phyloP scores from a whole-genome alignment of 2,329 filamentous ascomycete genomes.

The Ceratocystis ficicola region DNA sequence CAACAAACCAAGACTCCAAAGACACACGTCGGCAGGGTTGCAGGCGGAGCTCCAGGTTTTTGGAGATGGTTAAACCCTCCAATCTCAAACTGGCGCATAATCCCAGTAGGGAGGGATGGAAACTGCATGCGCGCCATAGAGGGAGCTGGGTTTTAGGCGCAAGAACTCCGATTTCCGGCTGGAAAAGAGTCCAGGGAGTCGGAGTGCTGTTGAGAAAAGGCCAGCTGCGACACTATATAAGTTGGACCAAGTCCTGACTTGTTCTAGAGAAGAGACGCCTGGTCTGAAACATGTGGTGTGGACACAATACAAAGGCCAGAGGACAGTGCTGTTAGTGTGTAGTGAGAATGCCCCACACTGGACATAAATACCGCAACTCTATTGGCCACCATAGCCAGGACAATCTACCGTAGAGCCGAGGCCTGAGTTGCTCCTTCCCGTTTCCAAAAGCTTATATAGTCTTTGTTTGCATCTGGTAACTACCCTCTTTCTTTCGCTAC shows the following conservation, averaged over 20 bases:
- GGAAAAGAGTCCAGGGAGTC: no score
- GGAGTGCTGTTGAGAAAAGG: no score
- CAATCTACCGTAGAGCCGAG: conserved; percentile 3
- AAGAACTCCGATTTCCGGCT: no score
- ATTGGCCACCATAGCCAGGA: background rate
- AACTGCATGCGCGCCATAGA: conserved; percentile 1
- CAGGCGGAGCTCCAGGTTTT: background rate
- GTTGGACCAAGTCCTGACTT: no score
- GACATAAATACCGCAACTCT: background rate
- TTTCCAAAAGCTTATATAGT: background rate
- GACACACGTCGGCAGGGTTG: background rate
- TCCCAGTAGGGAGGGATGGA: background rate
- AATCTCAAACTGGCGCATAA: conserved; percentile 5
- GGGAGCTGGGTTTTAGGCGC: background rate
- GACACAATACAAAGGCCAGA: no score
- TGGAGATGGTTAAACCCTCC: background rate
- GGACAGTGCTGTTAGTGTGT: no score
- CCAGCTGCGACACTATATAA: no score
- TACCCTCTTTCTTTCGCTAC: no score
- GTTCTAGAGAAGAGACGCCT: no score
- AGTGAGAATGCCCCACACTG: background rate
- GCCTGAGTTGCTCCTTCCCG: conserved; percentile 1
- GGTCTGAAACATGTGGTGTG: no score
- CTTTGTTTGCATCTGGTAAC: background rate
- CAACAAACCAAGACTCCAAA: background rate